These are phyloP conservation scores for Eleusine indica DNA, from an alignment of 176 grass and related monocot genomes.

Conservation along the genomic window DNA sequence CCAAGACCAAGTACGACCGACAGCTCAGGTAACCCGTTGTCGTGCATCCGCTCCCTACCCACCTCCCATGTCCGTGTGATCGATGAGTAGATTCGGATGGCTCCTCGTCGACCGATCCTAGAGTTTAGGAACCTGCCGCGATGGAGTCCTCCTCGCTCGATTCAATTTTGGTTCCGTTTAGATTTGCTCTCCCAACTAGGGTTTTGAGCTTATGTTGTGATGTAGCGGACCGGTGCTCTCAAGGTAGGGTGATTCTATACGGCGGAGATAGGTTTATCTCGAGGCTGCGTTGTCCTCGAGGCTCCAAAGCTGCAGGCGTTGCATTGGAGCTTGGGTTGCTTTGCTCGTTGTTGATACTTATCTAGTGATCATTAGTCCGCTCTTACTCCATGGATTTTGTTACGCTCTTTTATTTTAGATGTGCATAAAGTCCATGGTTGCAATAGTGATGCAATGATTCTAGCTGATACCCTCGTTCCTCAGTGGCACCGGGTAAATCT, in stretches of 20 bases:
- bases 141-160: neutral
- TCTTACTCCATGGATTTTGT: neutral
- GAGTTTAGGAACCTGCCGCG: neutral
- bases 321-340: slow-evolving; percentile 22
- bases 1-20: slow-evolving; percentile 82
- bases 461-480: neutral
- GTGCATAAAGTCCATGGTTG: neutral
- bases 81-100: slow-evolving; percentile 27
- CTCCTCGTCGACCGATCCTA: neutral
- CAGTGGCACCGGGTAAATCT: neutral
- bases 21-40: slow-evolving; percentile 62
- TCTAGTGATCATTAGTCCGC: neutral
- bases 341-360: slow-evolving; percentile 5
- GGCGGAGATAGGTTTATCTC: neutral
- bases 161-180: neutral
- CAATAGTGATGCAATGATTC: neutral
- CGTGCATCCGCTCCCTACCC: neutral
- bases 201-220: slow-evolving; percentile 25
- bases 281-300: neutral
- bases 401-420: neutral
- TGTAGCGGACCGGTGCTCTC: neutral
- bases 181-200: neutral
- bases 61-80: neutral
- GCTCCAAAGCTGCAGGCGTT: neutral
- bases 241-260: neutral